These are phyloP conservation scores for Penicillium sp. DNA, from an alignment of 2,329 filamentous ascomycete species.

Conservation along the genomic window DNA sequence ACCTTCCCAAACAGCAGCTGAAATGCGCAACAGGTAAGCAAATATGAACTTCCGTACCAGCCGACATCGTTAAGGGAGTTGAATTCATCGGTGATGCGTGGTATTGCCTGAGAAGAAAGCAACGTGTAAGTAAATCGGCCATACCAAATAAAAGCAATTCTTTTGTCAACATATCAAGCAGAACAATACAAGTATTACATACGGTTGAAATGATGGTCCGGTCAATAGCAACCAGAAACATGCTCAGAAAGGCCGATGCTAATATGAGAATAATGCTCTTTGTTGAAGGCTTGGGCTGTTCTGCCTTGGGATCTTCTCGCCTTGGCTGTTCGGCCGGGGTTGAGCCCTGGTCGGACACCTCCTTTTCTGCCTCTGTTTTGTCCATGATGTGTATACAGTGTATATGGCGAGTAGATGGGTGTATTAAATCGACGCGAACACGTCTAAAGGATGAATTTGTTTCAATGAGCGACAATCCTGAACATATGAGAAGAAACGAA, in stretches of 20 bases:
- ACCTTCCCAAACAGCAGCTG: slow-evolving; percentile 38
- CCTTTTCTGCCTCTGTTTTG: neutral
- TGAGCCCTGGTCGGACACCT: neutral
- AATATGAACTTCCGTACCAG: slow-evolving; percentile 37
- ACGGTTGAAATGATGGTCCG: slow-evolving; percentile 17
- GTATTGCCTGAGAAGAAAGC: slow-evolving; percentile 15
- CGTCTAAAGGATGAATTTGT: neutral
- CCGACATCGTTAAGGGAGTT: slow-evolving; percentile 34
- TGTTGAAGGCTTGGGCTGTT: neutral
- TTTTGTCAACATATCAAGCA: neutral
- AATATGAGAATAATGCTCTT: slow-evolving; percentile 18
- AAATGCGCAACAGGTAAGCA: slow-evolving; percentile 36
- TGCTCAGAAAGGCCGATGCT: neutral
- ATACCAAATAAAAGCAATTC: neutral
- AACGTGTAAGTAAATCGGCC: neutral
- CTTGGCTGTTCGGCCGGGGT: neutral
- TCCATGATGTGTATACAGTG: neutral
- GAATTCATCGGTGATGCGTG: slow-evolving; percentile 29
- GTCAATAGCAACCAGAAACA: neutral
- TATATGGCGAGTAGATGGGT: neutral
- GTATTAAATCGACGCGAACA: neutral
- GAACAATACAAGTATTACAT: neutral
- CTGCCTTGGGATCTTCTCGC: neutral
- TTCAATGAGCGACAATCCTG: neutral
- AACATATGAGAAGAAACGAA: neutral